These are phyloP conservation scores for Chrysoporthe cubensis DNA, from an alignment of 2,329 filamentous ascomycete species.

Conservation along the genomic window DNA sequence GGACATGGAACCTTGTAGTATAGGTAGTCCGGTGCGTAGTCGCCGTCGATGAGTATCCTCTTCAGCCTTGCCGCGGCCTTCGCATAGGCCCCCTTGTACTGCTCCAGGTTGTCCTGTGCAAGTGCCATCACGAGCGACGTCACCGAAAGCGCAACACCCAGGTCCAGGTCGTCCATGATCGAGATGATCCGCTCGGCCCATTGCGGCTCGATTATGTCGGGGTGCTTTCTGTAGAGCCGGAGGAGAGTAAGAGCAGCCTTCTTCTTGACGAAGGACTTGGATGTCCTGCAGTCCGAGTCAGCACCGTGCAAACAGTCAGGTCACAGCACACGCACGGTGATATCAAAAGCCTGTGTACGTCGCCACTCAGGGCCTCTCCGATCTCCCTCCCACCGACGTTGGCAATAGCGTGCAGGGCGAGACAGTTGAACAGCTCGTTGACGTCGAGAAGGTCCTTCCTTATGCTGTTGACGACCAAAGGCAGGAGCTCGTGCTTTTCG, in stretches of 20 bases:
- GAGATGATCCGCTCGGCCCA: conserved; percentile 98
- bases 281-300: conserved; percentile 50
- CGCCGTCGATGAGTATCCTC: conserved; percentile 86
- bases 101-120: conserved; percentile 90
- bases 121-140: conserved; percentile 94
- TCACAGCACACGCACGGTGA: conserved; percentile 70
- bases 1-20: conserved; percentile 99
- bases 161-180: conserved; percentile 95
- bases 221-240: conserved; percentile 91
- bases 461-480: conserved; percentile 98
- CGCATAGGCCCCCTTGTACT: conserved; percentile 91
- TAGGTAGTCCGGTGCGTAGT: conserved; percentile 88
- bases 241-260: conserved; percentile 94
- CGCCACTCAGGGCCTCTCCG: conserved; percentile 88
- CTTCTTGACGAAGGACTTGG: conserved; percentile 98
- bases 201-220: conserved; percentile 90
- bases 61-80: conserved; percentile 91
- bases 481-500: conserved; percentile 93
- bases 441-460: conserved; percentile 92
- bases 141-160: conserved; percentile 92
- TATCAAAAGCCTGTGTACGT: conserved; percentile 92
- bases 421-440: conserved; percentile 96
- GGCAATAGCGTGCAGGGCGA: conserved; percentile 95
- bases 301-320: not conserved
- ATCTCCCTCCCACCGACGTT: conserved; percentile 97